phyloP scores from a whole-genome alignment of 225 moss, liverwort and hornwort genomes.

The Takakia lepidozioides region DNA sequence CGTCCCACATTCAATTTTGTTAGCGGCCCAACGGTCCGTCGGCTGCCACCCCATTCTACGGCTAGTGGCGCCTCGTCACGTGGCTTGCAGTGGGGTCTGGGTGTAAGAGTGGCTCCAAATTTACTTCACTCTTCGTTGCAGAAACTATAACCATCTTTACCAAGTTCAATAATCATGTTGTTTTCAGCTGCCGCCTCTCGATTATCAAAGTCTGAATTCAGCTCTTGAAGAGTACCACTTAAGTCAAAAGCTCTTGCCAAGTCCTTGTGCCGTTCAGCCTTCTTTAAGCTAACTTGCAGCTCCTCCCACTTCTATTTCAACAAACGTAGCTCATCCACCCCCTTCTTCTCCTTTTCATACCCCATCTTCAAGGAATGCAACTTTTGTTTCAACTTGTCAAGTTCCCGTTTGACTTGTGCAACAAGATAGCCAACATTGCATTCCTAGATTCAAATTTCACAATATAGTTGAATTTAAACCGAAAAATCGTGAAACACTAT shows the following conservation, averaged over 20 bases:
- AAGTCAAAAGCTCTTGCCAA: constrained; percentile 91
- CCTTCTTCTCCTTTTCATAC: constrained; percentile 73
- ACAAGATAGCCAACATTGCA: too few relatives aligned
- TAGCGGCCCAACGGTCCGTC: too few relatives aligned
- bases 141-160: too few relatives aligned
- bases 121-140: too few relatives aligned
- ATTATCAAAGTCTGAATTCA: constrained; percentile 55
- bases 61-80: too few relatives aligned
- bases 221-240: constrained; percentile 69
- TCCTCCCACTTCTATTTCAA: constrained; percentile 86
- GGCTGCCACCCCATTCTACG: too few relatives aligned
- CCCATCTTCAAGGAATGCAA: constrained; percentile 85
- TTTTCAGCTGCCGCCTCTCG: constrained; percentile 80
- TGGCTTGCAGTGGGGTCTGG: too few relatives aligned
- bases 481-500: too few relatives aligned
- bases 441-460: too few relatives aligned
- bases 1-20: too few relatives aligned
- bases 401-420: constrained; percentile 30
- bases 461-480: too few relatives aligned
- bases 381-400: constrained; percentile 56
- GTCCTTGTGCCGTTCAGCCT: constrained; percentile 88
- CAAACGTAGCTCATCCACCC: constrained; percentile 69
- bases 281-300: constrained; percentile 46
- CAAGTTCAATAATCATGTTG: constrained; percentile 93
- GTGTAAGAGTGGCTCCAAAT: too few relatives aligned